phyloP scores from a whole-genome alignment of 352 stramenopile species.

The Chrysophaeum taylorii region DNA sequence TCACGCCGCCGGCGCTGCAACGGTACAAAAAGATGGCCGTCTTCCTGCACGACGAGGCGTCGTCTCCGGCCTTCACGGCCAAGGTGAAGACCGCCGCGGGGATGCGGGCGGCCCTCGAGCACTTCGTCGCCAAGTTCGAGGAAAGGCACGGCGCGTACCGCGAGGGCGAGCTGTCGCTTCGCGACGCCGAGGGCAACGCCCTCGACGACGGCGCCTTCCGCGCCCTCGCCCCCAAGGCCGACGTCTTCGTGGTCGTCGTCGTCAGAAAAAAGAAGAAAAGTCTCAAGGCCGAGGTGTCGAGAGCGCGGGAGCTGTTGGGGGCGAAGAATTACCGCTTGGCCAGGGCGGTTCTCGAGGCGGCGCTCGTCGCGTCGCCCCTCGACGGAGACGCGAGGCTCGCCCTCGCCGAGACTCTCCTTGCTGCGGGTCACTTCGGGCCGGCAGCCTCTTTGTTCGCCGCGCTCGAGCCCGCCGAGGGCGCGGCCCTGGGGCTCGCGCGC shows the following conservation, averaged over 20 bases:
- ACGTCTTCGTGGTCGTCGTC: slow-evolving; percentile 5
- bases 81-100: background rate
- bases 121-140: background rate
- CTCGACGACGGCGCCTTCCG: background rate
- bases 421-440: too few relatives aligned
- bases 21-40: background rate
- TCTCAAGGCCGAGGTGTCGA: too few relatives aligned
- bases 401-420: too few relatives aligned
- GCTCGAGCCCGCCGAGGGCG: too few relatives aligned
- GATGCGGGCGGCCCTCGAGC: background rate
- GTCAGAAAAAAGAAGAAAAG: too few relatives aligned
- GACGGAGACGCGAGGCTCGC: too few relatives aligned
- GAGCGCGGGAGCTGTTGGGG: too few relatives aligned
- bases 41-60: background rate
- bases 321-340: too few relatives aligned
- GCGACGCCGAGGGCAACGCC: background rate
- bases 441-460: too few relatives aligned
- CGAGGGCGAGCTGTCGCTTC: background rate
- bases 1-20: background rate
- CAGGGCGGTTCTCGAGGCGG: too few relatives aligned
- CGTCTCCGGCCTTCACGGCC: background rate
- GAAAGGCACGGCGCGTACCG: background rate
- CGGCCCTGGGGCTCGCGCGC: too few relatives aligned
- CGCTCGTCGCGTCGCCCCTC: too few relatives aligned
- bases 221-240: background rate